Evolutionary conservation across 2,329 filamentous ascomycete species (phyloP).

Genomic region (Penicillium paneum): DNA sequence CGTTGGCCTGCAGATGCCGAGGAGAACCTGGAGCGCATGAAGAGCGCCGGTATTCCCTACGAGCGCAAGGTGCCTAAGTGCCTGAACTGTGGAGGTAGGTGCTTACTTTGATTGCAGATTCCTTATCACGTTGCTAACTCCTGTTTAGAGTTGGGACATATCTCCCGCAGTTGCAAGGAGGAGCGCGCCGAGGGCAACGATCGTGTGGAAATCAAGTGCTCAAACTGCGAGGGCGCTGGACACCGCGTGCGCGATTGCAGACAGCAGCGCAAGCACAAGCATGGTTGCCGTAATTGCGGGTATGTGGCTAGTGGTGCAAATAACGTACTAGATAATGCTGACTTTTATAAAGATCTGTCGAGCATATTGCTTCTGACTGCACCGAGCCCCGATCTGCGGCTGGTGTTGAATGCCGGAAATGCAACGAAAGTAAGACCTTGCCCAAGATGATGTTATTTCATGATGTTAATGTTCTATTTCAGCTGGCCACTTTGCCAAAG

Average conservation of each 20-base stretch:
- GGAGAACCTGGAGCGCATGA: constrained; percentile 52
- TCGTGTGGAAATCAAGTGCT: constrained; percentile 48
- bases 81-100: constrained; percentile 48
- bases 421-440: constrained; percentile 37
- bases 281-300: constrained; percentile 55
- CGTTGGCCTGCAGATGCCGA: constrained; percentile 51
- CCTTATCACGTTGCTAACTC: constrained; percentile 1
- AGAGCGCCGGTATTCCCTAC: constrained; percentile 50
- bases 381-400: constrained; percentile 45
- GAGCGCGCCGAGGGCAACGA: constrained; percentile 41
- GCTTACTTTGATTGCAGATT: background rate
- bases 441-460: background rate
- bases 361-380: constrained; percentile 50
- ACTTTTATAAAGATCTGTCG: constrained; percentile 33
- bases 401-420: constrained; percentile 46
- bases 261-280: constrained; percentile 36
- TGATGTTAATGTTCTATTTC: constrained; percentile 6
- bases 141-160: constrained; percentile 48
- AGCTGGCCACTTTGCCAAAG: constrained; percentile 48
- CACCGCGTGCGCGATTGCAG: constrained; percentile 51
- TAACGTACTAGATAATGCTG: constrained; percentile 8
- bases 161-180: constrained; percentile 46
- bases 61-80: constrained; percentile 53
- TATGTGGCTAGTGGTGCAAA: constrained; percentile 21
- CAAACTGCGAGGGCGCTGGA: constrained; percentile 48